Evolutionary conservation across 208 protist genomes (phyloP), one percentile per base, ranked within the genome.

Genomic region (Trypanosoma caninum): DNA sequence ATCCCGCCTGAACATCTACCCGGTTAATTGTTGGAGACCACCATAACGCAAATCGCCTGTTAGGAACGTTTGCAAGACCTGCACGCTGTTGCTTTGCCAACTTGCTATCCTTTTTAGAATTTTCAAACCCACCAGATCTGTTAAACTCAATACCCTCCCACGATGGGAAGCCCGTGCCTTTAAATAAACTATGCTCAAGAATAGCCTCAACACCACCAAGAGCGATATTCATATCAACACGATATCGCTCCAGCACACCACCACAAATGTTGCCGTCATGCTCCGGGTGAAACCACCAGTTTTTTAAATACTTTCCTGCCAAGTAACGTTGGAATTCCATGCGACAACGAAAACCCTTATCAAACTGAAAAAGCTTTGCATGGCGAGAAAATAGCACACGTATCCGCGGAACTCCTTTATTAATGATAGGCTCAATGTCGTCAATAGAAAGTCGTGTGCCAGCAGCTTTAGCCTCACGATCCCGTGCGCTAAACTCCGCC

Each of bases 141-240:
- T 99, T 99, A 96, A 99, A 99, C 87, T 99, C 99, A 22, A 99
- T 96, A 86, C 99, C 99, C 74, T 99, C 99, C 99, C 99, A 99
- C 3, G 97, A 99, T 1, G 97, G 97, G 82, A 99, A 99, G 45
- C 99, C 99, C 3, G 99, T 99, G 30, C 98, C 99, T 78, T 99
- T 99, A 80, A 99, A 99, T 11, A 99, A 82, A 28, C 98, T 99
- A 83, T 99, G 99, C 82, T 99, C 98, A 4, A 99, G 87, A 61
- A 99, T 99, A 54, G 98, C 98, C 84, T 99, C 99, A 4, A 99
- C 98, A 71, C 99, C 99, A 59, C 99, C 99, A 4, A 99, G 90
- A 35, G 99, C 97, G 77, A 99, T 98, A 87, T 99, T 99, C 83
- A 99, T 99, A 87, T 99, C 99, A 8, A 98, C 99, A 28, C 99